phyloP scores from a whole-genome alignment of 768 basidiomycete genomes.

The Pleurotus platypus region DNA sequence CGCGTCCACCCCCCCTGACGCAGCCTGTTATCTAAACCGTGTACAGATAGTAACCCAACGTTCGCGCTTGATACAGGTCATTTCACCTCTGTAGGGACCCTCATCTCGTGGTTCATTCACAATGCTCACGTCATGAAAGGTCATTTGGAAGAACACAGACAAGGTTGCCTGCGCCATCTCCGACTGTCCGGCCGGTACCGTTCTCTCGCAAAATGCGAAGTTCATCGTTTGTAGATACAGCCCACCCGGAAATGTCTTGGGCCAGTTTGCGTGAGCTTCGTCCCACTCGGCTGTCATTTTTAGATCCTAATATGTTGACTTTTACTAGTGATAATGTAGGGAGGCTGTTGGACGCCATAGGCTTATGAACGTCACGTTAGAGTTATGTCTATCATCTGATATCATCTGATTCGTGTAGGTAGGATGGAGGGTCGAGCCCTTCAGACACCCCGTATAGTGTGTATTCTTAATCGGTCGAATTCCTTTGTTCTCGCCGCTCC shows the following conservation, averaged over 20 bases:
- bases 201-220: constrained; percentile 1
- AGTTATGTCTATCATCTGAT: no score
- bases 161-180: constrained; percentile 5
- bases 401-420: no score
- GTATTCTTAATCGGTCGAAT: no score
- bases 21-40: neutral
- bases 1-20: neutral
- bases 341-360: neutral
- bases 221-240: constrained; percentile 5
- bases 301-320: neutral
- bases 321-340: constrained; percentile 1
- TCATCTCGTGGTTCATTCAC: neutral
- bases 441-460: no score
- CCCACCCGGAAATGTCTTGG: constrained; percentile 4
- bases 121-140: neutral
- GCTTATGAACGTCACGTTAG: no score
- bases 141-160: constrained; percentile 4
- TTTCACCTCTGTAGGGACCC: neutral
- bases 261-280: constrained; percentile 1
- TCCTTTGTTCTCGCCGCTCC: no score
- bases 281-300: no score
- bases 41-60: constrained; percentile 1
- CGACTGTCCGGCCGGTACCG: constrained; percentile 6
- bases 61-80: constrained; percentile 1
- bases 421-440: no score